phyloP scores from a whole-genome alignment of 441 rosid species.

The Aquilaria agallochum region DNA sequence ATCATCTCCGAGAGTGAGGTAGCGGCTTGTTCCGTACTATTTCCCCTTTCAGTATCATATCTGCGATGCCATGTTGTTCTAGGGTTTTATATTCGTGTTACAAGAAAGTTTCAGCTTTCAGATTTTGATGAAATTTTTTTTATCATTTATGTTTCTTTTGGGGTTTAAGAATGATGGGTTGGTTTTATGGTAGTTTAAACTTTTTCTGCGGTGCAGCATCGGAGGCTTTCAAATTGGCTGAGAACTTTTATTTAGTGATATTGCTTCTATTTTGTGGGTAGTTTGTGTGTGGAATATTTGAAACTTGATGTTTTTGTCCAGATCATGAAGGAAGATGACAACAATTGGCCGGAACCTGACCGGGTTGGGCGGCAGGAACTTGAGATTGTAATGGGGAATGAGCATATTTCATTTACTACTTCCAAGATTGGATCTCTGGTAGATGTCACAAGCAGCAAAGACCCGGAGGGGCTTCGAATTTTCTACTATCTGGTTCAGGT shows the following conservation, averaged over 20 bases:
- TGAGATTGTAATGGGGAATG: conserved; percentile 88
- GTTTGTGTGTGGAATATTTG: neutral
- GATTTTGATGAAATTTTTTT: neutral
- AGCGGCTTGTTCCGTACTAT: neutral
- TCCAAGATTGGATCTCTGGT: conserved; percentile 92
- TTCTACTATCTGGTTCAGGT: conserved; percentile 98
- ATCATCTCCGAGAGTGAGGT: conserved; percentile 88
- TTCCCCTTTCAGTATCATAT: neutral
- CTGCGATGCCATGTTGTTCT: neutral
- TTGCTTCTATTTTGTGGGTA: neutral
- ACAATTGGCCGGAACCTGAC: conserved; percentile 92
- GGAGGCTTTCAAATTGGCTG: neutral
- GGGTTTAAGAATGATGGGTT: too few relatives aligned
- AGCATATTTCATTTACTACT: conserved; percentile 85
- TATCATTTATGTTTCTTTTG: too few relatives aligned
- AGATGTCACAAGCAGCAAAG: conserved; percentile 80
- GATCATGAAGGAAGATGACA: conserved; percentile 95
- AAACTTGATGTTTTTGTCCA: conserved; percentile 16
- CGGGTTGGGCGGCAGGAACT: conserved; percentile 87
- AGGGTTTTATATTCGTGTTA: neutral
- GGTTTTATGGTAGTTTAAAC: neutral
- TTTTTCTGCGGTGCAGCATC: too few relatives aligned
- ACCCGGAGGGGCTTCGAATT: conserved; percentile 89
- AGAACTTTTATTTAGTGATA: neutral
- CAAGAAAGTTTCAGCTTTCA: neutral